Evolutionary conservation across 352 stramenopile species (phyloP).

Genomic region (Pythium sp.): DNA sequence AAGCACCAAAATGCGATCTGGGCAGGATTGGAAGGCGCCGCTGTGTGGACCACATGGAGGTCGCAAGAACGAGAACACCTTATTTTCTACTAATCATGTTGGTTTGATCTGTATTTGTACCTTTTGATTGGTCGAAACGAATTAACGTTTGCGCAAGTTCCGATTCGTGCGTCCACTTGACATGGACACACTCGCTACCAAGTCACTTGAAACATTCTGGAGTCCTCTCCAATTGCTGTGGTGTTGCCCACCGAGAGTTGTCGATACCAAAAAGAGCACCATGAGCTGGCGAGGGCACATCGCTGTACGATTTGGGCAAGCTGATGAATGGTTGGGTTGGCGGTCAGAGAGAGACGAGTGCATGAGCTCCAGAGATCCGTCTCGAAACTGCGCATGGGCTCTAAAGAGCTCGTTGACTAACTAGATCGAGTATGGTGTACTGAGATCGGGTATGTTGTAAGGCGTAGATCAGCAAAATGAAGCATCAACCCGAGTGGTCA

Average conservation of each 20-base stretch:
- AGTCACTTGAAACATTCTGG: neutral
- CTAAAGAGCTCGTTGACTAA: neutral
- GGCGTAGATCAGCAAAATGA: too few relatives aligned
- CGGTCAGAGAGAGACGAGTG: too few relatives aligned
- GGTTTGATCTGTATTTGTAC: neutral
- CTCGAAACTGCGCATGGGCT: neutral
- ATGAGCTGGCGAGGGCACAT: neutral
- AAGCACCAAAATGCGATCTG: neutral
- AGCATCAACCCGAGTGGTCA: too few relatives aligned
- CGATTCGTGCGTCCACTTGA: neutral
- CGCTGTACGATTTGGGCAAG: neutral
- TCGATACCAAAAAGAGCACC: neutral
- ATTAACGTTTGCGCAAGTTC: neutral
- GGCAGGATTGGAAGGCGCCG: neutral
- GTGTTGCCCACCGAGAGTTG: neutral
- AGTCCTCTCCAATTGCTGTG: neutral
- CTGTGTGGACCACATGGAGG: neutral
- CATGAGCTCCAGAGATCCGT: neutral
- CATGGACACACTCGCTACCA: neutral
- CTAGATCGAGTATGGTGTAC: too few relatives aligned
- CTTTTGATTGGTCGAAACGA: neutral
- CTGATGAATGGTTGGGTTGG: too few relatives aligned
- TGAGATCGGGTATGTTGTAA: too few relatives aligned
- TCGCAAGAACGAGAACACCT: neutral
- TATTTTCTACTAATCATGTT: neutral